Conservation (phyloP, 257 asterid genomes). For the Euphrasia confusa region DNA sequence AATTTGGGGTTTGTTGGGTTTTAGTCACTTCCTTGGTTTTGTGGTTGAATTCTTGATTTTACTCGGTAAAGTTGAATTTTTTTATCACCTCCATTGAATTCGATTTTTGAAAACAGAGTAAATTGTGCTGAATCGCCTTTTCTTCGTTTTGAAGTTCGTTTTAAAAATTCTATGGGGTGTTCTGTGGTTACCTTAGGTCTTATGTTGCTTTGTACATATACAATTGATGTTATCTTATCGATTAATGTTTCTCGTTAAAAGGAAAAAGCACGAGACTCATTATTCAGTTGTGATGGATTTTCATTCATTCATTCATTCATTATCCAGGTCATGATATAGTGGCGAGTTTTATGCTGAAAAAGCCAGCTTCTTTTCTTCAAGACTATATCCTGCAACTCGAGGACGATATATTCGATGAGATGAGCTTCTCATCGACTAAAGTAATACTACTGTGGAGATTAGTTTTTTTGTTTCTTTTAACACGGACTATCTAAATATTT, state of each 20-base stretch:
- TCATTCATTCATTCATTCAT: constrained; percentile 12
- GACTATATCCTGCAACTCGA: constrained; percentile 57
- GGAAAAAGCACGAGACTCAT: no score
- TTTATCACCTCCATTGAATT: neutral
- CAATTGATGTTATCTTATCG: neutral
- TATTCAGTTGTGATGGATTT: neutral
- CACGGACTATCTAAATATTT: neutral
- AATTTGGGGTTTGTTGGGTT: constrained; percentile 6
- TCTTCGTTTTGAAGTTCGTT: no score
- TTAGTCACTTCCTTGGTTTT: neutral
- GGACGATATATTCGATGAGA: constrained; percentile 73
- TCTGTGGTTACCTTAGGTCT: neutral
- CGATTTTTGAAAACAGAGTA: constrained; percentile 9
- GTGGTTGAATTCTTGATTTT: constrained; percentile 5
- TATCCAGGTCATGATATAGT: constrained; percentile 77
- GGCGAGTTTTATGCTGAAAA: constrained; percentile 71
- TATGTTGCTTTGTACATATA: neutral
- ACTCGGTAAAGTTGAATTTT: neutral
- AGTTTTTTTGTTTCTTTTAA: neutral
- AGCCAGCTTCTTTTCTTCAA: constrained; percentile 59
- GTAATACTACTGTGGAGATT: constrained; percentile 35
- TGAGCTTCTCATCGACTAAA: constrained; percentile 71
- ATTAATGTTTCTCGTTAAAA: neutral
- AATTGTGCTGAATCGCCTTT: no score
- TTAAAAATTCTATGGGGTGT: no score